Conservation (phyloP, 768 basidiomycete species). For the Suillus subalutaceus region DNA sequence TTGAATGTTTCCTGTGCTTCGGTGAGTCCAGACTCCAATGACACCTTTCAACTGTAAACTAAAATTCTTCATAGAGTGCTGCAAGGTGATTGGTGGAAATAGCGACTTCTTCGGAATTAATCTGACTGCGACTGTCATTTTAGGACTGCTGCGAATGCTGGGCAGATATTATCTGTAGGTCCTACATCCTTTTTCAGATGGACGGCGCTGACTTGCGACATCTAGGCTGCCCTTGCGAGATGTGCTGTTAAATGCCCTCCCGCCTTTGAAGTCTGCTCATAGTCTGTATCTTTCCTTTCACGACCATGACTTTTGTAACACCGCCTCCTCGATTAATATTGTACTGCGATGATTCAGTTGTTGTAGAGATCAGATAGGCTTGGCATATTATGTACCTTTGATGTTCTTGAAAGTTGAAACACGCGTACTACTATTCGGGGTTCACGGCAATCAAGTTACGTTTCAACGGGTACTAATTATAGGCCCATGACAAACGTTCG, state of each 20-base stretch:
- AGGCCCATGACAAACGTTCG: neutral
- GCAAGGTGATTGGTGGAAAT: conserved; percentile 51
- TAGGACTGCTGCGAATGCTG: conserved; percentile 73
- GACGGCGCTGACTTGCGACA: neutral
- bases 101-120: neutral
- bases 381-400: neutral
- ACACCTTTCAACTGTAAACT: neutral
- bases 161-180: conserved; percentile 73
- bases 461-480: no score
- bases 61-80: conserved; percentile 53
- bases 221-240: conserved; percentile 78
- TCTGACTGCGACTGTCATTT: neutral
- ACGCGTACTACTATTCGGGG: neutral
- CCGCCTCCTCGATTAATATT: neutral
- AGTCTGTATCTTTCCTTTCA: neutral
- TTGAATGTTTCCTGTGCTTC: conserved; percentile 75
- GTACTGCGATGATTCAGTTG: neutral
- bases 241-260: conserved; percentile 25
- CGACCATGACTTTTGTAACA: neutral
- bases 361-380: neutral
- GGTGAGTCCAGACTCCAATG: conserved; percentile 43
- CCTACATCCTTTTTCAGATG: neutral
- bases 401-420: neutral
- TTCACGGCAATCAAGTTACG: neutral
- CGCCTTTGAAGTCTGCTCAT: neutral